Base-by-base conservation (phyloP, 2,329 filamentous ascomycete genomes). In the Emmonsiellopsis sp. region DNA sequence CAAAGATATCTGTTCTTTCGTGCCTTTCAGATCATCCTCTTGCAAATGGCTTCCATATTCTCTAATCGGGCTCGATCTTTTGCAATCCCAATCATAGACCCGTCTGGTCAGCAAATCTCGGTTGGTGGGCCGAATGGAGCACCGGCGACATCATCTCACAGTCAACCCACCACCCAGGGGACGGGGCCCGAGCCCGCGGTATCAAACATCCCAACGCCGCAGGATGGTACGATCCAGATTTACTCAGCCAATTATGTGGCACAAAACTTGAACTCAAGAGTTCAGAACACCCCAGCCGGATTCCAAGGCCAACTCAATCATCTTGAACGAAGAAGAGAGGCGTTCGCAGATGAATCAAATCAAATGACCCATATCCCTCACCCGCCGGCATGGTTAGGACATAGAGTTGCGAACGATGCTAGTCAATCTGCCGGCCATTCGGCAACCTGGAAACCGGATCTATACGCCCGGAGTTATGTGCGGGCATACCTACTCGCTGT, bases 401-500 rank as follows among this genome's bases (percentile, higher is more conserved):
- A 49, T 40, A 49, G 34, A 40, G 11, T 36, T 14, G 34, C 40
- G 34, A n/a, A 40, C 11, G 21, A 49, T 37, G 17, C 17, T 36
- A 49, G 40, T 10, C 46, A 40, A 32, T 21, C 6, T 2, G 46
- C 34, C 21, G 34, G 34, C 11, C 46, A 33, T 33, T 40, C 36
- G 31, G 40, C 10, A 40, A 27, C 46, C 36, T 49, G 46, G 46
- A 49, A 49, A 27, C 46, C 46, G 31, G 60, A 65, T 44, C 55
- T 64, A 17, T 62, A 63, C 53, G 60, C 61, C 21, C 53, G 54
- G 11, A 55, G 54, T 21, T 64, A 63, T 53, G 56, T 62, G 11
- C 62, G 61, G 6, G 49, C 55, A 13, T 61, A 61, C 49, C 57
- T 65, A 8, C 43, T 54, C 44, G 63, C 62, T 11, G 57, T 64